Evolutionary conservation across 805 yeast species (phyloP), one percentile per base, ranked within the genome.

Genomic region (Lipomyces yamanashiensis): DNA sequence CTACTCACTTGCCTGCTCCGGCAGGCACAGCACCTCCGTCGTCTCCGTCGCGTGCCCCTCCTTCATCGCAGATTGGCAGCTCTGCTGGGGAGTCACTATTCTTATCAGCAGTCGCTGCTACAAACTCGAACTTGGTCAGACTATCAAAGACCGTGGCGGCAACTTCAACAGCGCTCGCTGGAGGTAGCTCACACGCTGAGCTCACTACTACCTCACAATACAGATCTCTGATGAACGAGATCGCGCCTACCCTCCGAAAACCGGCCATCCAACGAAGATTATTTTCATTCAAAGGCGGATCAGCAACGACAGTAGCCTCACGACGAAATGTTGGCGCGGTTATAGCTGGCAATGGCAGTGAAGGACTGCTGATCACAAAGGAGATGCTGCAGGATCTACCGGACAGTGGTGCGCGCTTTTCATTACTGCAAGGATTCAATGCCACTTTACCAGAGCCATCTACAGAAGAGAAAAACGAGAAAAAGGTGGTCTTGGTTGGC

Each of bases 341-440:
- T 12, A 51, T 50, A 15, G 36, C 56, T 33, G 44, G 36, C 21
- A 34, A 56, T n/a, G 44, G 36, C 21, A 23, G 6, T 8, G 61
- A 54, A 17, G 50, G 58, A 33, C 28, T 47, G 45, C 40, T 59
- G 40, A 48, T 88, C n/a, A 82, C 89, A 17, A 89, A 86, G 67
- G 89, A 86, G 41, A 70, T 88, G 66, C 76, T 89, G 40, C 72
- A 75, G 7, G 85, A 86, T 56, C 74, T 87, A 17, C 89, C 90
- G 0, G 74, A 72, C 15, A 67, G 64, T 33, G 49, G 53, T 8
- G 66, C 72, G 36, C 57, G 68, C 34, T 84, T 83, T 67, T 84
- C 91, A 2, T 74, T 88, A 23, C 87, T 82, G 70, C 92, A 88
- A 74, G 92, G 92, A 1, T 87, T 88, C 71, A 80, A 80, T 70